phyloP scores from a whole-genome alignment of 441 rosid species.

The Populus hybrid region DNA sequence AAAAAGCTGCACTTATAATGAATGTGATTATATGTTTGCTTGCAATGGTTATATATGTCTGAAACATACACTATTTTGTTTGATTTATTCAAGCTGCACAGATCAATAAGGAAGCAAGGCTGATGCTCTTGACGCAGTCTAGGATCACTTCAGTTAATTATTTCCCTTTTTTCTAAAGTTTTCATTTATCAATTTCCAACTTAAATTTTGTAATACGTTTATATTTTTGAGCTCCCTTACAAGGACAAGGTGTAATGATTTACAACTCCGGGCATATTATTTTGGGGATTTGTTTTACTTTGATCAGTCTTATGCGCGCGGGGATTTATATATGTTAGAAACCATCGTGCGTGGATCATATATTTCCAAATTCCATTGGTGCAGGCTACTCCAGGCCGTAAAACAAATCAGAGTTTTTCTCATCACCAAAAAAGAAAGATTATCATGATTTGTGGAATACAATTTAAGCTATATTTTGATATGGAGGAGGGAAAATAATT shows the following conservation, averaged over 20 bases:
- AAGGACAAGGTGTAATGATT: not conserved
- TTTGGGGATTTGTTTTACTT: not conserved
- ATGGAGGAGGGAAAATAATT: no score
- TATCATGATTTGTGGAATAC: no score
- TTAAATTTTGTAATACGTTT: not conserved
- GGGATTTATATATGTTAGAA: not conserved
- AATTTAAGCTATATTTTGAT: no score
- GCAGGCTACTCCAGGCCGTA: no score
- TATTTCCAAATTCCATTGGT: no score
- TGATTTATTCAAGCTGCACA: not conserved
- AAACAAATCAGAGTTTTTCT: no score
- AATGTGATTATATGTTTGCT: not conserved
- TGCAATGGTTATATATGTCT: constrained; percentile 1
- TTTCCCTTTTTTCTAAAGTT: not conserved
- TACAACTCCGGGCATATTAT: not conserved
- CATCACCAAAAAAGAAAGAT: no score
- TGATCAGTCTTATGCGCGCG: not conserved
- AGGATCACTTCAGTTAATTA: not conserved
- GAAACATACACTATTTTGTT: not conserved
- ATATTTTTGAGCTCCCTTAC: not conserved
- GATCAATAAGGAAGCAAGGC: not conserved
- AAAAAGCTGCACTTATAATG: not conserved
- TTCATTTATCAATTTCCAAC: not conserved
- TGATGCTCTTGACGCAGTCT: not conserved
- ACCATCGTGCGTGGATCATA: not conserved